Percentiles rank a stretch among this genome's conserved stretches.
phyloP scores from a whole-genome alignment of 345 rosid genomes.

The Eucalyptus caleyi region DNA sequence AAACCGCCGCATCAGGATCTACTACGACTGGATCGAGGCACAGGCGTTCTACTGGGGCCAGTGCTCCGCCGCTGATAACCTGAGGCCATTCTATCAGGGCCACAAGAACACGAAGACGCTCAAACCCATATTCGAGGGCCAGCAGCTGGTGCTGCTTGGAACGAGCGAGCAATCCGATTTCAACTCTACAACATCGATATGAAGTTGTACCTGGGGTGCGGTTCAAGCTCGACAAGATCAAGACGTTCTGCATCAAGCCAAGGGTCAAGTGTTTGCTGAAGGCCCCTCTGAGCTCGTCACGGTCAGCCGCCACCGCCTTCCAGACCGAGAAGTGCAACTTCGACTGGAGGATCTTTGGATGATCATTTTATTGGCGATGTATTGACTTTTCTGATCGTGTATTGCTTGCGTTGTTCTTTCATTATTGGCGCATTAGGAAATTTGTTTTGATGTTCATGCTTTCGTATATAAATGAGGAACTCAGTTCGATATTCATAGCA shows the following conservation, averaged over 20 bases:
- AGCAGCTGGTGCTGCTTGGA: not conserved
- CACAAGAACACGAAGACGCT: conserved; percentile 10
- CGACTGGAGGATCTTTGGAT: not conserved
- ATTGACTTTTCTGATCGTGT: not conserved
- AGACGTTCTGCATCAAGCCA: conserved; percentile 6
- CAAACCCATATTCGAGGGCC: not conserved
- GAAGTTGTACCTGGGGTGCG: conserved; percentile 10
- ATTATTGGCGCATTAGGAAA: not conserved
- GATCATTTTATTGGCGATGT: not conserved
- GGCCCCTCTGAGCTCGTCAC: conserved; percentile 1
- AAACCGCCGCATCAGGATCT: conserved; percentile 17
- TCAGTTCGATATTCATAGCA: not conserved
- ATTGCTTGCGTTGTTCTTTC: not conserved
- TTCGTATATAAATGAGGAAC: not conserved
- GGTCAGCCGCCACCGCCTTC: not conserved
- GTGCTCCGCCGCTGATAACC: not conserved
- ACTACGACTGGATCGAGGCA: conserved; percentile 20
- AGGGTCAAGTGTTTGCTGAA: conserved; percentile 3
- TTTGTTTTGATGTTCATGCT: not conserved
- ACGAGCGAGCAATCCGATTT: not conserved
- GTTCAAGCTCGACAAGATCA: conserved; percentile 5
- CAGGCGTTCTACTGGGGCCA: not conserved
- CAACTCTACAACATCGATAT: not conserved
- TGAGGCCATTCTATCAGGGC: conserved; percentile 10
- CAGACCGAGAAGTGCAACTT: conserved; percentile 1